Conservation (phyloP, 768 basidiomycete species). For the Boletales sp. region DNA sequence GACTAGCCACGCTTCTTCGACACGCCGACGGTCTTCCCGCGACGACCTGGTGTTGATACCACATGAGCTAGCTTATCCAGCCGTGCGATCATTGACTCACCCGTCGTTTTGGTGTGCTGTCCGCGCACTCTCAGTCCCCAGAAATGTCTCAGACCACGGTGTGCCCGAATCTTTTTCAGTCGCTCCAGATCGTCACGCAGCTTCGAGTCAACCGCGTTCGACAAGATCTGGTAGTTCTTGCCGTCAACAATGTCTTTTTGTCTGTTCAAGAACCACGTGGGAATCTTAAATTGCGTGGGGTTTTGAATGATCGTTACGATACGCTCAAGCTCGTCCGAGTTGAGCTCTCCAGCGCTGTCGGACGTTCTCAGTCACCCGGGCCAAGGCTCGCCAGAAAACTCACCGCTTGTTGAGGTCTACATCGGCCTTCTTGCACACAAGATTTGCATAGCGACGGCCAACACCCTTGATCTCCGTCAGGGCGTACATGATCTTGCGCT, state of each 20-base stretch:
- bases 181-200: slow-evolving; percentile 97
- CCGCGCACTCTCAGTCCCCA: slow-evolving; percentile 96
- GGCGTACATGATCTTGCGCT: slow-evolving; percentile 99
- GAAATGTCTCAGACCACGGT: slow-evolving; percentile 89
- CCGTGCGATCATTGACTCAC: slow-evolving; percentile 38
- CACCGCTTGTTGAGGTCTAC: slow-evolving; percentile 98
- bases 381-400: slow-evolving; percentile 23
- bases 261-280: slow-evolving; percentile 98
- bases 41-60: slow-evolving; percentile 59
- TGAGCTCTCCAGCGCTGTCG: slow-evolving; percentile 92
- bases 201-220: slow-evolving; percentile 96
- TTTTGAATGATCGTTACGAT: slow-evolving; percentile 99
- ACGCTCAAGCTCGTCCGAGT: slow-evolving; percentile 99
- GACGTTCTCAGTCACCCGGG: slow-evolving; percentile 4
- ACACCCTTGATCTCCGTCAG: slow-evolving; percentile 99
- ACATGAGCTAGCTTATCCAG: neutral
- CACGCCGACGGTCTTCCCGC: slow-evolving; percentile 94
- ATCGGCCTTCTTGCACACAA: slow-evolving; percentile 99
- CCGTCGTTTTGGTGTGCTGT: slow-evolving; percentile 99
- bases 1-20: slow-evolving; percentile 79
- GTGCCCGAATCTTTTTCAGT: slow-evolving; percentile 98
- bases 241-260: slow-evolving; percentile 98
- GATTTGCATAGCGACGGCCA: slow-evolving; percentile 95
- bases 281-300: slow-evolving; percentile 99
- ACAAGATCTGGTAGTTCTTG: slow-evolving; percentile 93